These are phyloP conservation scores for Mycena albidolilacea DNA, from an alignment of 768 basidiomycete species.

Conservation along the genomic window DNA sequence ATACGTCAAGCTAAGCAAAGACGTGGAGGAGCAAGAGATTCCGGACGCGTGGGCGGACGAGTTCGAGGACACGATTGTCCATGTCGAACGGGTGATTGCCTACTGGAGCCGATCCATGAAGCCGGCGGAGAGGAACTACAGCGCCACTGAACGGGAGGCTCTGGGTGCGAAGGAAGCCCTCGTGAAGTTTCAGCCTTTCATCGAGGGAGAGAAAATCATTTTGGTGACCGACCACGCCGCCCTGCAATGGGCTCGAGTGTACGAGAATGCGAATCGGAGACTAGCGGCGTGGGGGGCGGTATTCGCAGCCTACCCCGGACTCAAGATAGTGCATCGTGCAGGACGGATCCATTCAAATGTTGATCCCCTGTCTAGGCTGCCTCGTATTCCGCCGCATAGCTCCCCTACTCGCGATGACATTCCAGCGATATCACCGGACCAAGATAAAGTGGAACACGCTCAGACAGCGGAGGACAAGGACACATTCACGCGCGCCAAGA, in stretches of 20 bases:
- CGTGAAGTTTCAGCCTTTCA: no score
- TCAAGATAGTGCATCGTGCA: neutral
- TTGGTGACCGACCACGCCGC: no score
- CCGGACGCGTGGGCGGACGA: slow-evolving; percentile 3
- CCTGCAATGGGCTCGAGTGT: no score
- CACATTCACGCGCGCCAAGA: neutral
- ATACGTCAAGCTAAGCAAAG: neutral
- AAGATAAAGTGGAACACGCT: no score
- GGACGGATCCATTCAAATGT: neutral
- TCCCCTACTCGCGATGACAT: neutral
- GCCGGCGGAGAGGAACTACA: neutral
- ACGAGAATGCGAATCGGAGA: no score
- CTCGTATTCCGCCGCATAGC: neutral
- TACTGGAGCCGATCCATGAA: neutral
- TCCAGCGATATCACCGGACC: no score
- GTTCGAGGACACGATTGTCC: slow-evolving; percentile 38
- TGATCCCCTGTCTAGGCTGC: neutral
- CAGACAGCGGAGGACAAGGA: no score
- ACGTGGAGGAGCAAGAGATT: neutral
- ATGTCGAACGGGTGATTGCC: slow-evolving; percentile 43
- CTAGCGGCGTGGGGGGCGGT: slow-evolving; percentile 4
- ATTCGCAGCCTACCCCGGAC: neutral
- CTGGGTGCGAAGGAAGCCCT: neutral
- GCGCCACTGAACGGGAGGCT: neutral
- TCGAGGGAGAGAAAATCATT: no score